Conservation (phyloP, 2,329 filamentous ascomycete genomes). For the Neocucurbitaria cava region DNA sequence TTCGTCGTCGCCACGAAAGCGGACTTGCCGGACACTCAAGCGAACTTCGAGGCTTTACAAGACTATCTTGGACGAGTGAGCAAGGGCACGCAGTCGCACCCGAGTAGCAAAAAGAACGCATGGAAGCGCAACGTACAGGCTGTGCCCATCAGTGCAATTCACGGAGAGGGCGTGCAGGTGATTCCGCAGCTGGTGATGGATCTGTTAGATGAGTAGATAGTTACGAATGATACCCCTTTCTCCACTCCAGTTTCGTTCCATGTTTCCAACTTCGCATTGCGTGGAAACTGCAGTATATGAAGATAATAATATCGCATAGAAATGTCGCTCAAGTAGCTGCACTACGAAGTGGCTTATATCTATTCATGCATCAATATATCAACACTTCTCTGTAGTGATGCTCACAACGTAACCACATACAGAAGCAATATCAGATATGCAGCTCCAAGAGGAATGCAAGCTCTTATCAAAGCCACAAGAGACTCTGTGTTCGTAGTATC, state of each 20-base stretch:
- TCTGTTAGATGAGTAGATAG: constrained; percentile 57
- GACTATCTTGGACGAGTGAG: constrained; percentile 73
- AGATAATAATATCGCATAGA: too few relatives aligned
- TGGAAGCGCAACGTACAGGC: constrained; percentile 65
- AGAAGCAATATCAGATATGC: too few relatives aligned
- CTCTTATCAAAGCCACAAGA: too few relatives aligned
- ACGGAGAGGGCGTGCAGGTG: constrained; percentile 79
- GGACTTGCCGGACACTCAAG: constrained; percentile 78
- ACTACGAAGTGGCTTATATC: too few relatives aligned
- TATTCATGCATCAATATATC: too few relatives aligned
- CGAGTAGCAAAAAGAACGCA: constrained; percentile 70
- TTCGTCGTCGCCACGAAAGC: constrained; percentile 95
- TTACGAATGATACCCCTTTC: constrained; percentile 11
- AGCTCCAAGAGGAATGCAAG: too few relatives aligned
- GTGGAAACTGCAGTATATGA: too few relatives aligned
- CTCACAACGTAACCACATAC: too few relatives aligned
- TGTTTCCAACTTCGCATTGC: background rate
- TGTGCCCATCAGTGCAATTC: constrained; percentile 89
- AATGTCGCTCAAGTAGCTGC: too few relatives aligned
- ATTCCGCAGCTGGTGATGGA: constrained; percentile 77
- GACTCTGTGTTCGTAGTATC: too few relatives aligned
- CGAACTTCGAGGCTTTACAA: constrained; percentile 75
- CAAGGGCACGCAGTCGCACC: constrained; percentile 70
- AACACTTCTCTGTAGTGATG: too few relatives aligned
- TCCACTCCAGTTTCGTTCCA: background rate